phyloP scores from a whole-genome alignment of 202 grass and related monocot species.

The Panicum hallii region DNA sequence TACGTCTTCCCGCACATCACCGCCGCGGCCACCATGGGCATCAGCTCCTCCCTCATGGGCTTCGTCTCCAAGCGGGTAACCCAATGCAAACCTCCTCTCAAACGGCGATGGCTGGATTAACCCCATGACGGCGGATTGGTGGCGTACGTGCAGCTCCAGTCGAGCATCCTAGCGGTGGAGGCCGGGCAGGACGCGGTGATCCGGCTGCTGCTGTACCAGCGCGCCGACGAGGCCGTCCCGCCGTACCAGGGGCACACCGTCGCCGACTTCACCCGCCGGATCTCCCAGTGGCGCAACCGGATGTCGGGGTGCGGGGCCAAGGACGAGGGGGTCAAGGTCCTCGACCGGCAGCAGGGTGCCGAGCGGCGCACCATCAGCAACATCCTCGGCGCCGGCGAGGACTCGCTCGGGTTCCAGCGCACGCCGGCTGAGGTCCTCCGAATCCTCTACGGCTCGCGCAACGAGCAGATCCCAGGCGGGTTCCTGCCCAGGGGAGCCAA shows the following conservation, averaged over 20 bases:
- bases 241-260: constrained; percentile 72
- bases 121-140: not conserved
- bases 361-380: constrained; percentile 69
- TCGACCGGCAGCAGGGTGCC: constrained; percentile 41
- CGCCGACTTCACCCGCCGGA: constrained; percentile 69
- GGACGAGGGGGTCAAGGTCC: constrained; percentile 74
- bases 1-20: constrained; percentile 83
- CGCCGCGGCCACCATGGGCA: constrained; percentile 59
- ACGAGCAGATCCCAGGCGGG: constrained; percentile 68
- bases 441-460: constrained; percentile 68
- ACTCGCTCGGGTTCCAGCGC: constrained; percentile 69
- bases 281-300: constrained; percentile 62
- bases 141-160: constrained; percentile 44
- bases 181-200: constrained; percentile 85
- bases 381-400: constrained; percentile 59
- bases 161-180: constrained; percentile 78
- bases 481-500: constrained; percentile 68
- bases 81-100: not conserved
- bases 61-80: constrained; percentile 63
- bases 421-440: constrained; percentile 76
- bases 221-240: constrained; percentile 52
- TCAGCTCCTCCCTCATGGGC: constrained; percentile 60
- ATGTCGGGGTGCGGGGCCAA: constrained; percentile 60
- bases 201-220: constrained; percentile 70
- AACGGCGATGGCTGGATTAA: not conserved